Base-by-base conservation (phyloP, 164 flowering plant species). In the Annona cherimola region DNA sequence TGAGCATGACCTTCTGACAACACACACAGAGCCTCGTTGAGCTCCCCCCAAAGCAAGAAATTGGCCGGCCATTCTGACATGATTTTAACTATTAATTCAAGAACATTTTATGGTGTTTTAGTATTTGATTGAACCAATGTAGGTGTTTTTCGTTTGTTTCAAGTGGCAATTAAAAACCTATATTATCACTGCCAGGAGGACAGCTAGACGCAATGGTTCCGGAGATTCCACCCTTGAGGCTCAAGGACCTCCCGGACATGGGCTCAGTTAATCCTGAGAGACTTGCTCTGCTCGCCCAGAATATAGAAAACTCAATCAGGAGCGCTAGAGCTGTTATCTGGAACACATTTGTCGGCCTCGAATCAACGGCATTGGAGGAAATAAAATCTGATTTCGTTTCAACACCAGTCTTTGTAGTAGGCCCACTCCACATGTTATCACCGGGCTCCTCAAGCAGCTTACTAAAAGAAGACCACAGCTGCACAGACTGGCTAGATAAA, bases 401-500 rank as follows among this genome's bases (percentile, higher is more conserved):
- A 35, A 50, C 9, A 8, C 86, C 85, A 42, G 6, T 76, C 0
- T 87, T 85, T 69, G 63, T 76, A 14, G 75, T 83, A 11, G 88
- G 87, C 40, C 88, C 87, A 14, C 75, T 84, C 39, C 85, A 84
- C 66, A 84, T 74, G 45, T 45, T 39, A 71, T 76, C 71, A 16
- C 63, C 77, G 16, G 72, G 79, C 26, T 46, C 76, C 1, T 76
- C 84, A 18, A 76, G 69, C 62, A 84, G 82, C 77, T 61, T 83
- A 43, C 16, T 75, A 20, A 12, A 42, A 5, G 71, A 74, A 59
- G 89, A 83, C 68, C 70, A 54, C 16, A 78, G 73, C 61, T 82
- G 75, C 60, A 71, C 84, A 1, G n/a, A 78, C 3, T 86, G 89
- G 89, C 80, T 86, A 12, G 77, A 84, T 76, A 57, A 71, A 41